A percentile compares a stretch with the other conserved stretches of the same genome.
These are phyloP conservation scores for Daldinia sp. DNA, from an alignment of 2,329 filamentous ascomycete species.

Conservation along the genomic window DNA sequence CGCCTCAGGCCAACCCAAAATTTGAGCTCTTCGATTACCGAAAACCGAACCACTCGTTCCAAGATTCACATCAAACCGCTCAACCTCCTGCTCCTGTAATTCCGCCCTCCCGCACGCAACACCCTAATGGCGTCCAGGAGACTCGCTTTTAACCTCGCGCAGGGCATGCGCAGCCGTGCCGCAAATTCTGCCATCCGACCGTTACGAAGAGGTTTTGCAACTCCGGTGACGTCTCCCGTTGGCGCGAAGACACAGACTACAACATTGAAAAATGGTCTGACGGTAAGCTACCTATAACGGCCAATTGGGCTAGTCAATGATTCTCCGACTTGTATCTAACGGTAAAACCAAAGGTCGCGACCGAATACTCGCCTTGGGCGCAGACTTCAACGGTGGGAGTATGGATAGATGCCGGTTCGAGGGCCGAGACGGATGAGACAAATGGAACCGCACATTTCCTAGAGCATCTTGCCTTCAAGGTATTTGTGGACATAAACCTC, in stretches of 20 bases:
- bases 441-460: constrained; percentile 99
- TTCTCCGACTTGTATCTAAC: constrained; percentile 30
- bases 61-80: constrained; percentile 61
- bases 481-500: constrained; percentile 52
- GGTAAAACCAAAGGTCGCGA: constrained; percentile 76
- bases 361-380: constrained; percentile 96
- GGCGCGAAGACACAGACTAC: constrained; percentile 92
- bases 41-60: constrained; percentile 40
- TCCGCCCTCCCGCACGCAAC: constrained; percentile 53
- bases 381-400: constrained; percentile 98
- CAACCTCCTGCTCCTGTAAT: constrained; percentile 54
- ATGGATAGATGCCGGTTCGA: constrained; percentile 98
- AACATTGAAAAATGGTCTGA: constrained; percentile 96
- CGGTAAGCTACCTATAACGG: constrained; percentile 65
- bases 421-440: constrained; percentile 97
- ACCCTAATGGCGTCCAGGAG: constrained; percentile 88
- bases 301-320: constrained; percentile 41
- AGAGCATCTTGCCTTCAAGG: constrained; percentile 99
- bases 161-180: constrained; percentile 87
- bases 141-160: constrained; percentile 93
- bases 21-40: constrained; percentile 42
- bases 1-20: constrained; percentile 45
- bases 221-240: constrained; percentile 70
- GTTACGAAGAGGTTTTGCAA: constrained; percentile 87
- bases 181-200: constrained; percentile 80